Evolutionary conservation across 2,329 filamentous ascomycete genomes (phyloP), one percentile per base, ranked within the genome.

Genomic region (Colletotrichum zoysiae): DNA sequence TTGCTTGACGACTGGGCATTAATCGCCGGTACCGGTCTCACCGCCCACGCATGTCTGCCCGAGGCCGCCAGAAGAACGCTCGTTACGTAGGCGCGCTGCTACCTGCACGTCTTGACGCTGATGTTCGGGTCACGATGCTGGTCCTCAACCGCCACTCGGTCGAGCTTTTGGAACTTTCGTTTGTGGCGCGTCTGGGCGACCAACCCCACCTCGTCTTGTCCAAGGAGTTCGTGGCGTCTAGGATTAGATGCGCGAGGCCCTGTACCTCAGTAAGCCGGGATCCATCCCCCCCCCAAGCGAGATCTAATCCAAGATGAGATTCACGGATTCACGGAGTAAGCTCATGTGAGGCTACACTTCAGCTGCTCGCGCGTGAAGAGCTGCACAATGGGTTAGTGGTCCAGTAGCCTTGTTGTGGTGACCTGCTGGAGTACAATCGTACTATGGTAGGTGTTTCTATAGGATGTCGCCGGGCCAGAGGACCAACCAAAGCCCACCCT

Each of bases 271-370:
- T 67, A 35, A 67, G 62, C 62, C 38, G 58, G 30, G 50, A 35
- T 18, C 18, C 14, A 5, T 18, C 40, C 40, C 35, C 6, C 44
- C 20, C 7, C 12, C 12, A 6, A 11, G 18, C 58, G 59, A 51
- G 56, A 26, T 58, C 53, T 57, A 7, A 71, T 66, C 66, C 60
- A 46, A 64, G 65, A 69, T 69, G 69, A 64, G 65, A 71, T 71
- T 69, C 69, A 64, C 65, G 55, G 65, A 71, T 71, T 71, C 65
- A 69, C 65, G 65, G 59, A n/a, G 38, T 55, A 56, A 12, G 56
- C 65, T 55, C 69, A 69, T 69, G 69, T 65, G 64, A 71, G 69
- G 65, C 69, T 69, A 60, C 33, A 48, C 48, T 59, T 44, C 38
- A 35, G 53, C 48, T 71, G 59, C 65, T 65, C 65, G 46, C 59